These are phyloP conservation scores for Aspergillus felis DNA, from an alignment of 2,329 filamentous ascomycete species.

Conservation along the genomic window DNA sequence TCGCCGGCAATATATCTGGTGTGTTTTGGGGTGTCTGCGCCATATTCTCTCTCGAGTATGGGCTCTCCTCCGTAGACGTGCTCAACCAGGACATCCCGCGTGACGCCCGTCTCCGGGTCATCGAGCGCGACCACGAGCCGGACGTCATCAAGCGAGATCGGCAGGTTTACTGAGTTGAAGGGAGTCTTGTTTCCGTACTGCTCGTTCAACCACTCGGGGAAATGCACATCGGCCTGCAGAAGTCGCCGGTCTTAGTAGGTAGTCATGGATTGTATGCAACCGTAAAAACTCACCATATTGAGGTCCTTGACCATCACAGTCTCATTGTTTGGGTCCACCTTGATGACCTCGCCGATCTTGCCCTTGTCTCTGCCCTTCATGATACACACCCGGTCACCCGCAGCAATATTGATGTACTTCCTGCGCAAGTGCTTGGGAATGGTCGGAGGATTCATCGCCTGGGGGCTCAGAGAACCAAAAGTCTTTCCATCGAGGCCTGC, in stretches of 20 bases:
- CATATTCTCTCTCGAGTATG: conserved; percentile 48
- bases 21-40: conserved; percentile 39
- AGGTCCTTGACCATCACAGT: conserved; percentile 59
- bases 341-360: conserved; percentile 70
- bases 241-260: not conserved
- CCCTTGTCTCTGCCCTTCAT: conserved; percentile 74
- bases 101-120: conserved; percentile 60
- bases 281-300: conserved; percentile 53
- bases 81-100: conserved; percentile 73
- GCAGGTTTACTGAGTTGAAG: conserved; percentile 49
- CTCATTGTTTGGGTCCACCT: conserved; percentile 53
- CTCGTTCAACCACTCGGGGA: conserved; percentile 35
- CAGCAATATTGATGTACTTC: conserved; percentile 57
- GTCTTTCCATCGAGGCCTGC: conserved; percentile 54
- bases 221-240: conserved; percentile 39
- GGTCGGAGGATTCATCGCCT: conserved; percentile 34
- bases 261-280: not conserved
- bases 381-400: conserved; percentile 77
- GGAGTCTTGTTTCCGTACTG: conserved; percentile 37
- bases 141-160: conserved; percentile 66
- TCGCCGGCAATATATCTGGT: conserved; percentile 63
- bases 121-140: conserved; percentile 76
- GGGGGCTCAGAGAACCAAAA: conserved; percentile 55
- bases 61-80: conserved; percentile 57
- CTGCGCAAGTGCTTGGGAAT: conserved; percentile 38